Conservation (phyloP, 1,284 basidiomycete genomes). For the Pisolithus thermaeus region DNA sequence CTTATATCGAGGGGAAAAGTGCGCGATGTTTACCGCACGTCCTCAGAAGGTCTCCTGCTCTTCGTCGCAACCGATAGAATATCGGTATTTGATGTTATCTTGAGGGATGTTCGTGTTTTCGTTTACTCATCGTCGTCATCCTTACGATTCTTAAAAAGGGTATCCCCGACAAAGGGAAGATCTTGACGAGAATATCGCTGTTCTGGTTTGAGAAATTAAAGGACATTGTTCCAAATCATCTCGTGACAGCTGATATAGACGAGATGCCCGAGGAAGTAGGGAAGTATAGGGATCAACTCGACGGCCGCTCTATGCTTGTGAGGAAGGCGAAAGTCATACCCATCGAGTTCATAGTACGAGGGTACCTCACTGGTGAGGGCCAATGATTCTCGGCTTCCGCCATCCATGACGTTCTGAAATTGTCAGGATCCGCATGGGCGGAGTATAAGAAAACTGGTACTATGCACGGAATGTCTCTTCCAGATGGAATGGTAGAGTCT, state of each 20-base stretch:
- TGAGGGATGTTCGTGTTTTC: conserved; percentile 70
- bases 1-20: conserved; percentile 89
- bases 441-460: conserved; percentile 90
- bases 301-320: conserved; percentile 89
- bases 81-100: conserved; percentile 94
- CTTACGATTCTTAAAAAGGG: conserved; percentile 48
- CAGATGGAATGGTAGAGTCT: conserved; percentile 79
- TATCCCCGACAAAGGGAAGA: conserved; percentile 89
- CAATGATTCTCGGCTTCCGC: conserved; percentile 13
- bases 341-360: conserved; percentile 96
- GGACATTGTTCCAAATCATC: conserved; percentile 81
- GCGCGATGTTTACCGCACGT: conserved; percentile 81
- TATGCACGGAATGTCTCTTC: conserved; percentile 82
- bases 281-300: conserved; percentile 66
- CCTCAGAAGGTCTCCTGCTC: conserved; percentile 67
- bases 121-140: background rate
- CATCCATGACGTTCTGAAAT: background rate
- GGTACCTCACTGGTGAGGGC: conserved; percentile 82
- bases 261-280: conserved; percentile 73
- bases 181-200: conserved; percentile 85
- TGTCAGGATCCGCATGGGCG: conserved; percentile 85
- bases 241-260: conserved; percentile 69
- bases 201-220: conserved; percentile 92
- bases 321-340: conserved; percentile 86
- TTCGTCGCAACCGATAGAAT: conserved; percentile 97